Conservation (phyloP, 495 filamentous ascomycete species). For the Aspergillus cavernicola region DNA sequence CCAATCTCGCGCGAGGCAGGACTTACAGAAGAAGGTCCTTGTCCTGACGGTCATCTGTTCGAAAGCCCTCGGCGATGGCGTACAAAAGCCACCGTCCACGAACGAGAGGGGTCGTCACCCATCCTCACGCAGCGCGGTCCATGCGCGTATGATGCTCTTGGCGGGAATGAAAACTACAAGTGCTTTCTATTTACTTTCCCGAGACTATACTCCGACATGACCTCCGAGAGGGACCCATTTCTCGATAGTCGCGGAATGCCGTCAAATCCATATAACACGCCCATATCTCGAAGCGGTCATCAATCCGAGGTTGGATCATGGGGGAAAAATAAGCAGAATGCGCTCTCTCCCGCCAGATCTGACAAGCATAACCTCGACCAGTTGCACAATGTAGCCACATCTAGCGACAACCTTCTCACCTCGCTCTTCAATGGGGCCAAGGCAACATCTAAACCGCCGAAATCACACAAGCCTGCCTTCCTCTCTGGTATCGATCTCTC, state of each 20-base stretch:
- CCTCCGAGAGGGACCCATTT: slow-evolving; percentile 21
- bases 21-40: background rate
- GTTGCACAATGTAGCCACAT: background rate
- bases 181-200: background rate
- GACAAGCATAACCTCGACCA: background rate
- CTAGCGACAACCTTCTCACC: background rate
- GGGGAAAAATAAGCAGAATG: slow-evolving; percentile 8
- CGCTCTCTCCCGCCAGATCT: background rate
- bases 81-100: background rate
- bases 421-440: background rate
- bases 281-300: slow-evolving; percentile 13
- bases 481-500: slow-evolving; percentile 5
- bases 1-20: background rate
- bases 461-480: slow-evolving; percentile 11
- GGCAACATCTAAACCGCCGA: slow-evolving; percentile 8
- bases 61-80: background rate
- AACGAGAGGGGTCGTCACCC: background rate
- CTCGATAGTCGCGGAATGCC: slow-evolving; percentile 19
- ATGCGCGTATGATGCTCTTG: background rate
- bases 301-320: background rate
- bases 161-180: background rate
- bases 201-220: slow-evolving; percentile 7
- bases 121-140: background rate
- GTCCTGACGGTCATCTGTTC: background rate
- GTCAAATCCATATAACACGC: slow-evolving; percentile 25